phyloP scores from a whole-genome alignment of 2,329 filamentous ascomycete species.

The Grosmannia serpens region DNA sequence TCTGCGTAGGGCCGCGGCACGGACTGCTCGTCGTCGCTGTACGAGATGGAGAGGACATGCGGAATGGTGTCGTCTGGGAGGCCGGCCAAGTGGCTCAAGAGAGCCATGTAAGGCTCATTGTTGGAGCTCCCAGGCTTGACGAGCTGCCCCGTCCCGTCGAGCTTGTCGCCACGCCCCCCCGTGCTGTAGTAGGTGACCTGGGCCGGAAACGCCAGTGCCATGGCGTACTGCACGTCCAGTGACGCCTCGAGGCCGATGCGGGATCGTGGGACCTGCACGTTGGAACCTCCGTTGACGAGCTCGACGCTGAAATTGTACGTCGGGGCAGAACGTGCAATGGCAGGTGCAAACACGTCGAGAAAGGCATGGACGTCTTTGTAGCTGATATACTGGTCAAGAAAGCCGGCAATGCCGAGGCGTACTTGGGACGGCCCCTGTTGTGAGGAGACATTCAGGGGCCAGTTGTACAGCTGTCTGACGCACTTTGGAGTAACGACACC shows the following conservation, averaged over 20 bases:
- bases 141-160: slow-evolving; percentile 21
- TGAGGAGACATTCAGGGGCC: slow-evolving; percentile 14
- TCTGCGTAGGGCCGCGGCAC: slow-evolving; percentile 40
- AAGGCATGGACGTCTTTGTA: slow-evolving; percentile 29
- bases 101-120: slow-evolving; percentile 48
- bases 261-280: slow-evolving; percentile 23
- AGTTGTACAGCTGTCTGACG: slow-evolving; percentile 33
- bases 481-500: slow-evolving; percentile 22
- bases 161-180: slow-evolving; percentile 30
- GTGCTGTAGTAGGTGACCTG: slow-evolving; percentile 33
- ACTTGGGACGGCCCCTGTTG: slow-evolving; percentile 18
- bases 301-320: slow-evolving; percentile 21
- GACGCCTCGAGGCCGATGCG: slow-evolving; percentile 28
- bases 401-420: slow-evolving; percentile 35
- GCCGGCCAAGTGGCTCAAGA: slow-evolving; percentile 37
- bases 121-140: slow-evolving; percentile 15
- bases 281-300: slow-evolving; percentile 32
- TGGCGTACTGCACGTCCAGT: slow-evolving; percentile 36
- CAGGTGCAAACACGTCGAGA: slow-evolving; percentile 3
- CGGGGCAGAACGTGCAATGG: slow-evolving; percentile 11
- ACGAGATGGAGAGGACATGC: slow-evolving; percentile 45
- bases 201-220: slow-evolving; percentile 32
- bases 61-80: slow-evolving; percentile 34
- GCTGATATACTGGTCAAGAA: slow-evolving; percentile 36
- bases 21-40: slow-evolving; percentile 45